A percentile compares a stretch with the other conserved stretches of the same genome.
Evolutionary conservation across 2,329 filamentous ascomycete genomes (phyloP).

Genomic region (Aspergillus unguis): DNA sequence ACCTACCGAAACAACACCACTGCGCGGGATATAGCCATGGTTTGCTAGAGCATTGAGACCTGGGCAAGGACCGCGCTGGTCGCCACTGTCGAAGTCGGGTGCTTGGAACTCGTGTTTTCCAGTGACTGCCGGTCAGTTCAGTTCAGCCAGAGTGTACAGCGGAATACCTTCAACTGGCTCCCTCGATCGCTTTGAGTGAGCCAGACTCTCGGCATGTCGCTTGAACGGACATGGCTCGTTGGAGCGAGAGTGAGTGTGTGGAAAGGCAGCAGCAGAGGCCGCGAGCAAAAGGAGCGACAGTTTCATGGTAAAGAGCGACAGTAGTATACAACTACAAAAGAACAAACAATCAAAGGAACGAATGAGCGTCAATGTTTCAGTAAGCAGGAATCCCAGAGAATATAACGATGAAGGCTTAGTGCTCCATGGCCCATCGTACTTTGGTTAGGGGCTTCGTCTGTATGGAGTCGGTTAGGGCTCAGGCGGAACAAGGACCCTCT

Average conservation of each 20-base stretch:
- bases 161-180: no score
- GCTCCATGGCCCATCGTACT: no score
- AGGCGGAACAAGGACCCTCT: no score
- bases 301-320: slow-evolving; percentile 3
- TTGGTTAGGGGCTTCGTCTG: no score
- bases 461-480: no score
- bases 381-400: neutral
- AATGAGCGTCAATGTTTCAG: neutral
- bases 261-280: slow-evolving; percentile 3
- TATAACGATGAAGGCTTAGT: no score
- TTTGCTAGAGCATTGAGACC: slow-evolving; percentile 13
- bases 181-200: no score
- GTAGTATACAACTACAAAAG: neutral
- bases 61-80: slow-evolving; percentile 25
- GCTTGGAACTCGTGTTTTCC: slow-evolving; percentile 35
- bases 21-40: slow-evolving; percentile 13
- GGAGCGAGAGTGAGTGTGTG: neutral
- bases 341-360: neutral
- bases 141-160: neutral
- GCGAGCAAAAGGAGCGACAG: neutral
- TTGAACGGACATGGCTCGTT: no score
- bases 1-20: slow-evolving; percentile 35
- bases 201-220: no score
- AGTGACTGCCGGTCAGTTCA: slow-evolving; percentile 23
- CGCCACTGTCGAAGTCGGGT: slow-evolving; percentile 32